Percentiles rank a stretch among this genome's conserved stretches.
phyloP scores from a whole-genome alignment of 805 yeast genomes.

The Priceomyces castillae region DNA sequence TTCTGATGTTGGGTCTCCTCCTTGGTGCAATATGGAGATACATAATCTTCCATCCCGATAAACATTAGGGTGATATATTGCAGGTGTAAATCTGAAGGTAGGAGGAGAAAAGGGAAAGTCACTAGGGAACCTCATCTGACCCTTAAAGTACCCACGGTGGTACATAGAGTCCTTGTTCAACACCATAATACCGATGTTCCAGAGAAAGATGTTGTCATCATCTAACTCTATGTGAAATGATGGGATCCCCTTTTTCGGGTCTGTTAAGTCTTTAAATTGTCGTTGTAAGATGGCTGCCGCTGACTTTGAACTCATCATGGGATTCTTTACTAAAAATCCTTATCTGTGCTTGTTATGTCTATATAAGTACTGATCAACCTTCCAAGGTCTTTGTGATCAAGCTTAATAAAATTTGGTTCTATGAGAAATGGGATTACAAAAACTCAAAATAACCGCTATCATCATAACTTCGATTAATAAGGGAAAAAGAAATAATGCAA shows the following conservation, averaged over 20 bases:
- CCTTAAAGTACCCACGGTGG: slow-evolving; percentile 92
- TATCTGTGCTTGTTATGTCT: not conserved
- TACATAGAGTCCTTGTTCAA: slow-evolving; percentile 84
- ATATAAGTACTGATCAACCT: not conserved
- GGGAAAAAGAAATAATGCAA: slow-evolving; percentile 6
- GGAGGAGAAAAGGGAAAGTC: slow-evolving; percentile 95
- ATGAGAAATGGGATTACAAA: slow-evolving; percentile 4
- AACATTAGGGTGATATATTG: slow-evolving; percentile 93
- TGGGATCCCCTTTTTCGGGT: slow-evolving; percentile 73
- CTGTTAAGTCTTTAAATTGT: slow-evolving; percentile 90
- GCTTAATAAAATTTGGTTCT: not conserved
- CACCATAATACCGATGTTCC: slow-evolving; percentile 93
- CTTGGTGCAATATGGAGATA: slow-evolving; percentile 87
- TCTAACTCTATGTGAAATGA: slow-evolving; percentile 63
- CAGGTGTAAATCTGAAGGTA: slow-evolving; percentile 85
- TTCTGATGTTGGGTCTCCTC: slow-evolving; percentile 86
- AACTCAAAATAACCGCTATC: slow-evolving; percentile 6
- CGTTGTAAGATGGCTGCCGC: slow-evolving; percentile 87
- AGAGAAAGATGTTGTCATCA: slow-evolving; percentile 54
- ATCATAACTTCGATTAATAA: slow-evolving; percentile 4
- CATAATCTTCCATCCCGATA: slow-evolving; percentile 91
- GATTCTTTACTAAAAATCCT: not conserved
- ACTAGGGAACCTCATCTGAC: slow-evolving; percentile 88
- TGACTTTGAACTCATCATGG: slow-evolving; percentile 46
- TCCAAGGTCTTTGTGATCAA: not conserved